Base-by-base conservation (phyloP, 2,329 filamentous ascomycete species). In the Colletotrichum spinosum region DNA sequence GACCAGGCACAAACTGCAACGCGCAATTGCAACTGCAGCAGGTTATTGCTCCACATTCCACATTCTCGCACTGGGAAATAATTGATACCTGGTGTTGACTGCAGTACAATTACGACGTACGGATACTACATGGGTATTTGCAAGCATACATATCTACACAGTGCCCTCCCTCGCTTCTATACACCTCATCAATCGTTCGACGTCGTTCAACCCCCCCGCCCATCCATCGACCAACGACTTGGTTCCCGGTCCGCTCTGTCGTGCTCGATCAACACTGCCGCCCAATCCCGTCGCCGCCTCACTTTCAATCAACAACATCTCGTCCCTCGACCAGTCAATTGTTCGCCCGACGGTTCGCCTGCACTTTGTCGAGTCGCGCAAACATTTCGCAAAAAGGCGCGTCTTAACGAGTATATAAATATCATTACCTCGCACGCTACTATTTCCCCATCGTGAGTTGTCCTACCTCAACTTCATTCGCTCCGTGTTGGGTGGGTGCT, bases 261-360 rank as follows among this genome's bases (percentile, higher is more conserved):
- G 54, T 65, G 45, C 60, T 15, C 34, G 4, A 25, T 25, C 25
- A 25, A 25, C 25, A 25, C 25, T 25, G 51, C 60, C 49, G 54
- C 64, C 64, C 60, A 67, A 60, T 67, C 64, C 64, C 45, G 60
- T 64, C n/a, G 44, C 51, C 64, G 54, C 64, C 64, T 67, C 60
- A 65, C 64, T 67, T 67, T 65, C 62, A 25, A 57, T 65, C 60
- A 67, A 55, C 64, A 67, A 55, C 64, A 67, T 37, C 60, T 65
- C 63, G 41, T 49, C 55, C 50, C 60, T 39, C 44, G 49, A 33
- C 60, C 55, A 59, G 48, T 65, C 41, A 41, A 38, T 67, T 49
- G 17, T 51, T 58, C 60, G 54, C 63, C 62, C n/a, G 52, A 48
- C 33, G 9, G 38, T 65, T 42, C 54, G 64, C 54, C 64, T 51